Evolutionary conservation across 257 asterid species (phyloP), one percentile per base, ranked within the genome.

Genomic region (Galeopsis tetrahit): DNA sequence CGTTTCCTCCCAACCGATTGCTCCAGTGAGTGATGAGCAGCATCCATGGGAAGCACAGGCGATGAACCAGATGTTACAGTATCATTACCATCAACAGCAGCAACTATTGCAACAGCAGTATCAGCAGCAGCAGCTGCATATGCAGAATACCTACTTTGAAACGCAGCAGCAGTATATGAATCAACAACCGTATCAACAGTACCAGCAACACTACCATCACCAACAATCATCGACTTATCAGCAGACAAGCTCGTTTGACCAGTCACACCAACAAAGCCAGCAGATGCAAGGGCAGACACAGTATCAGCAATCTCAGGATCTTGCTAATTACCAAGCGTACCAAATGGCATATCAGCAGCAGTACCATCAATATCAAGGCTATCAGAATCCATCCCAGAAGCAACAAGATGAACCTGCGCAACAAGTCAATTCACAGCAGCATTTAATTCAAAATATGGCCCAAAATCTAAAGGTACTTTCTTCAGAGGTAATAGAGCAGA

Each of bases 301-400:
- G 59, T 56, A 71, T 68, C 75, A 42, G 46, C 88, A 85, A 56
- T 48, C 78, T 51, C 86, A 82, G 79, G 85, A 77, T 43, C 64
- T 57, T 63, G 80, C 85, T 43, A 21, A 21, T 21, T 76, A 75
- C 74, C 88, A 85, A 79, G 73, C 79, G 63, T 81, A 89, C 57
- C 92, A 83, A 66, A 66, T 82, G 52, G 91, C 89, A 52, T 85
- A 84, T 77, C 93, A 84, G 88, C 94, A 88, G 87, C 98, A 90
- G 73, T 90, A 86, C 83, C 93, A 88, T 81, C 79, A 82, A 60
- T 66, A 86, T 70, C 96, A 86, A 82, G 82, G 79, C 46, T 80
- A 76, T 75, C 83, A 75, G 66, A 70, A 77, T 64, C 66, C 77
- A 9, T 66, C 69, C 32, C 79, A 79, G 78, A 82, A 75, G 70